phyloP scores from a whole-genome alignment of 1,284 basidiomycete species.

The Leccinum subspadiceum region DNA sequence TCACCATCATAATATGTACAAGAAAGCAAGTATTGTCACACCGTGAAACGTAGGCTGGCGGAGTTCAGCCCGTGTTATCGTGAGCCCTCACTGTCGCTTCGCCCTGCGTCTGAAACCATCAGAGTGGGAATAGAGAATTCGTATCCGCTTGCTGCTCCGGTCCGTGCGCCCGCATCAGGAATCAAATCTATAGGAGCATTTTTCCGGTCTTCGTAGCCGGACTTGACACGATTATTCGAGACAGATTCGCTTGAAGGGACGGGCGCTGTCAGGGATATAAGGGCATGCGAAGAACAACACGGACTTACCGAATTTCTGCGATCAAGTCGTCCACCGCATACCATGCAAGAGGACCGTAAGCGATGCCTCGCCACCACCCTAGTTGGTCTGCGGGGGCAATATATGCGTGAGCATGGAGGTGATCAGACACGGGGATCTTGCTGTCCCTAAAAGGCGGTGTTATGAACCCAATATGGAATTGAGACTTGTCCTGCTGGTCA shows the following conservation, averaged over 20 bases:
- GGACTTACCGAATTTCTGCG: conserved; percentile 66
- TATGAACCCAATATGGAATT: conserved; percentile 57
- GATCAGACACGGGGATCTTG: conserved; percentile 74
- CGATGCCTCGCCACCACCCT: conserved; percentile 65
- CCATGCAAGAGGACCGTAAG: conserved; percentile 50
- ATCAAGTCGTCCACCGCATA: conserved; percentile 71
- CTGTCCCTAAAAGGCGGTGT: conserved; percentile 70
- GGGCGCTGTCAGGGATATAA: conserved; percentile 1
- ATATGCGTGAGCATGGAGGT: conserved; percentile 73
- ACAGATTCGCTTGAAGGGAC: conserved; percentile 55
- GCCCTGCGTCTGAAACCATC: neutral
- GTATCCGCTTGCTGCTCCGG: neutral
- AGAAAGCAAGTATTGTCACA: neutral
- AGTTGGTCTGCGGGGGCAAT: conserved; percentile 59
- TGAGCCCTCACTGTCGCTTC: neutral
- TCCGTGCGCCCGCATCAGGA: conserved; percentile 66
- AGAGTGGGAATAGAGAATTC: neutral
- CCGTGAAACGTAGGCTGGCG: neutral
- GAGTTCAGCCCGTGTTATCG: neutral
- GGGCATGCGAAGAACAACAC: conserved; percentile 20
- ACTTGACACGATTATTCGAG: conserved; percentile 46
- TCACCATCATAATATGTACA: conserved; percentile 24
- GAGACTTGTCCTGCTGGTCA: neutral
- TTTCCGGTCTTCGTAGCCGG: conserved; percentile 52
- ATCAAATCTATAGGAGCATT: conserved; percentile 53